These are phyloP conservation scores for Annulohypoxylon moriforme DNA, from an alignment of 495 filamentous ascomycete species.

Conservation along the genomic window DNA sequence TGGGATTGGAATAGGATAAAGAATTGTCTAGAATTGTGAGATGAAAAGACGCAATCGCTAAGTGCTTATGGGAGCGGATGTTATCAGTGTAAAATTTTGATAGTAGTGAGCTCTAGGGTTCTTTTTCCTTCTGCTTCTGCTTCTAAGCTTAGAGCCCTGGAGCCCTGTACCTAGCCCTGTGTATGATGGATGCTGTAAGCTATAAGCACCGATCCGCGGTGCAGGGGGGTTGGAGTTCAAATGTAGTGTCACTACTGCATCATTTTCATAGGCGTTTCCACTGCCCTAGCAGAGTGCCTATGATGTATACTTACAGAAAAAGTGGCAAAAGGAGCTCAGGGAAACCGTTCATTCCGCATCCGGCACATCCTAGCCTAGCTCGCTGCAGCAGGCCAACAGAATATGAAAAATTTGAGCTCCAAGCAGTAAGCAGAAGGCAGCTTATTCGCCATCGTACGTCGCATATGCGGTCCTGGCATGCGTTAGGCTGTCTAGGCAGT, in stretches of 20 bases:
- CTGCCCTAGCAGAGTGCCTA: background rate
- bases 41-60: slow-evolving; percentile 4
- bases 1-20: background rate
- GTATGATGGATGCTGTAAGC: background rate
- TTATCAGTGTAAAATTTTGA: background rate
- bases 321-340: background rate
- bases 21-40: background rate
- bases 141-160: background rate
- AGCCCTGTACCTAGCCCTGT: background rate
- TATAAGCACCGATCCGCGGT: slow-evolving; percentile 4
- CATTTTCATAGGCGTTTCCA: background rate
- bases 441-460: slow-evolving; percentile 22
- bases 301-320: background rate
- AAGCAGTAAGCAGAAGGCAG: background rate
- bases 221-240: slow-evolving; percentile 7
- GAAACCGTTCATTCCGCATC: background rate
- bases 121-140: background rate
- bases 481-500: background rate
- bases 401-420: background rate
- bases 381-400: slow-evolving; percentile 18
- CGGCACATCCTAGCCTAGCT: slow-evolving; percentile 2
- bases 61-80: background rate
- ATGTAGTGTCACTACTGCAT: background rate
- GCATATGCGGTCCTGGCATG: slow-evolving; percentile 5
- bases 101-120: background rate